Base-by-base conservation (phyloP, 2,329 filamentous ascomycete genomes). In the Leptographium wingfieldii region DNA sequence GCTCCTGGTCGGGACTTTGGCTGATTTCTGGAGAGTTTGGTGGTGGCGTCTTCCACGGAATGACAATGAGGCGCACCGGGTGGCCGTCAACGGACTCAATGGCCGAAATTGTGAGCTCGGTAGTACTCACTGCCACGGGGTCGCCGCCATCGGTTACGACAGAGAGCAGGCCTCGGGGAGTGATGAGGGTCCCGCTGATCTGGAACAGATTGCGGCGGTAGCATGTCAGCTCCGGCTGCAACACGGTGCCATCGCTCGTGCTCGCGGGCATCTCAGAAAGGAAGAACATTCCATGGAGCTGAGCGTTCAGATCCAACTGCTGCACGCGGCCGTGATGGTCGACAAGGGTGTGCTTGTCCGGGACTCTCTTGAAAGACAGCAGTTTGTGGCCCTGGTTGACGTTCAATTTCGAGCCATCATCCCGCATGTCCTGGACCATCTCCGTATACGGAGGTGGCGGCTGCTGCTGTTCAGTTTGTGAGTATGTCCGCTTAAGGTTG, bases 121-220 rank as follows among this genome's bases (percentile, higher is more conserved):
- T 88, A 64, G 80, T 87, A 64, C 84, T 82, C 56, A 96, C 90
- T 2, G 88, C 86, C 49, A 95, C 85, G 53, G 88, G 86, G 70
- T 95, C 89, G 53, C 90, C 90, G 59, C 88, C 83, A 61, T 96
- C 91, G 22, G 86, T 89, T 71, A 95, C 79, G 59, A 96, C 83
- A 57, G 87, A 94, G 59, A 92, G 78, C 63, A 91, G 81, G 33
- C 84, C 86, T 63, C 90, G 79, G 1, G 92, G 90, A 16, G 92
- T 80, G 49, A 90, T 90, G 61, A 96, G 82, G 5, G 87, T 91
- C 61, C 92, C 92, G 63, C 91, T 95, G 68, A 96, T 95, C 72
- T 96, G 92, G 73, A 97, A 97, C 56, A 97, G 78, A 69, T 97
- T 97, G 55, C 92, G 84, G 65, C 92, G 87, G 73, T 97, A 97